Evolutionary conservation across 768 basidiomycete genomes (phyloP), one percentile per base, ranked within the genome.

Genomic region (Lyophyllum decastes): DNA sequence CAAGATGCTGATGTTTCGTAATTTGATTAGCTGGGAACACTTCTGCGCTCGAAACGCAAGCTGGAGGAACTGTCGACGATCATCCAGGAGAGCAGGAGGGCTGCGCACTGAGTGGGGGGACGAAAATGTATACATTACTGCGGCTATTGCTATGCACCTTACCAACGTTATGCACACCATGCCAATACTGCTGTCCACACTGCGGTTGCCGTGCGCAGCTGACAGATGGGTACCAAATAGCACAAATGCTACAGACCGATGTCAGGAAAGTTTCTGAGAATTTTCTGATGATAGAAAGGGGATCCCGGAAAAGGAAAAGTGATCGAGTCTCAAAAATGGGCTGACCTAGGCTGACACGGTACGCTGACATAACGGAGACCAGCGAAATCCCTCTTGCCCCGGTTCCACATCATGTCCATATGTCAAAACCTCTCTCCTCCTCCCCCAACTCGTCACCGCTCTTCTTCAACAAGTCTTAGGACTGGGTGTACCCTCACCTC

Each of bases 41-140:
- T 98, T 66, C 81, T 95, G 71, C 94, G 97, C 67, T 96, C 95
- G 66, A 99, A 98, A 82, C 89, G 94, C 81, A 99, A 99, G 86
- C 76, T 99, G 72, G 97, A 99, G 78, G 96, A 99, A 79, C 86
- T 99, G 66, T 80, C 88, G 59, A 86, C 70, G 54, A 86, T 98
- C 72, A 96, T 99, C 80, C 90, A 92, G 80, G 92, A 94, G 84
- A 92, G 89, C 82, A 87, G 92, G 81, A 82, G 92, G 78, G 81
- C 85, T 38, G 76, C 73, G 35, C 81, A 82, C 69, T 81, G 75
- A 70, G 63, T 34, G 26, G 58, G n/a, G 46, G 21, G 21, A 33
- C 35, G 45, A 43, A 44, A 49, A 38, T 54, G 53, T 47, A 49
- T 27, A 34, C 30, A 43, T 45, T 54, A 41, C 45, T 54, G 46